Evolutionary conservation across 768 basidiomycete species (phyloP).

Genomic region (Exsudoporus frostii): DNA sequence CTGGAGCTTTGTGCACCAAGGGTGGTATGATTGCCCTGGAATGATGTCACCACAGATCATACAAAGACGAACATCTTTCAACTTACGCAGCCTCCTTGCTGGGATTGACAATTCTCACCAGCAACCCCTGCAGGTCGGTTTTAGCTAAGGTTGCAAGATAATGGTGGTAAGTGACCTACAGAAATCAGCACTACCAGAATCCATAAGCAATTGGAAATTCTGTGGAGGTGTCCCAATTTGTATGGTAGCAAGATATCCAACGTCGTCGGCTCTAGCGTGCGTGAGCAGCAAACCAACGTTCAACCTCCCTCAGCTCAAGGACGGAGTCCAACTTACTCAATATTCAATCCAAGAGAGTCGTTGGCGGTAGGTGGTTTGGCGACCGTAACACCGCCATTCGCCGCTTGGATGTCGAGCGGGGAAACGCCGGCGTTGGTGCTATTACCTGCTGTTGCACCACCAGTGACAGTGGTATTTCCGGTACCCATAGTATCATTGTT

Average conservation of each 20-base stretch:
- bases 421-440: constrained; percentile 32
- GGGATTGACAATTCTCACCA: constrained; percentile 48
- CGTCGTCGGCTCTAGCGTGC: constrained; percentile 42
- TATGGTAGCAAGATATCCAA: constrained; percentile 56
- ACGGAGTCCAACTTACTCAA: constrained; percentile 47
- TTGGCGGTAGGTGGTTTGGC: constrained; percentile 40
- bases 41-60: constrained; percentile 19
- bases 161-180: constrained; percentile 31
- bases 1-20: constrained; percentile 61
- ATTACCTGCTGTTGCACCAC: constrained; percentile 11
- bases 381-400: constrained; percentile 38
- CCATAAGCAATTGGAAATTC: constrained; percentile 59
- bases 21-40: constrained; percentile 60
- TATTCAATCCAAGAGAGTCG: constrained; percentile 65
- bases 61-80: background rate
- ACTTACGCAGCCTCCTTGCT: constrained; percentile 42
- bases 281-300: background rate
- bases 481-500: constrained; percentile 4
- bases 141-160: background rate
- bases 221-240: constrained; percentile 66
- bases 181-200: constrained; percentile 66
- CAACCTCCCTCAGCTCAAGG: background rate
- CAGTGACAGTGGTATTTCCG: constrained; percentile 8
- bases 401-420: constrained; percentile 36
- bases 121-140: constrained; percentile 42